Evolutionary conservation across 805 yeast genomes (phyloP), one percentile per base, ranked within the genome.

Genomic region (Pichia gijzeniarum): DNA sequence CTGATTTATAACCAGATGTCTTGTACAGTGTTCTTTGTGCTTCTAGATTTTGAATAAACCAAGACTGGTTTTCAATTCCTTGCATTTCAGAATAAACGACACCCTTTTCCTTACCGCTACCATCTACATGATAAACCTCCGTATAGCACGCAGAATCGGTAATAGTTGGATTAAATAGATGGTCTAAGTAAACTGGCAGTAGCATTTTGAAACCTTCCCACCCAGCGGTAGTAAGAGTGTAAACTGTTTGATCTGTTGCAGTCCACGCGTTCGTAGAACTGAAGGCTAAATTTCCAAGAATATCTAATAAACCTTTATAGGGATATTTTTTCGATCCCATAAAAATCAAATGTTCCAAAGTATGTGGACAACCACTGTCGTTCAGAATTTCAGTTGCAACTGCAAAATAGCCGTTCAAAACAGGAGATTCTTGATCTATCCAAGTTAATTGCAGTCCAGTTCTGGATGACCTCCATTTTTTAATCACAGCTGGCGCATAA

Each of bases 41-140:
- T 43, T 77, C 78, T 51, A 85, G 68, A 53, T 72, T 76, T 2
- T 82, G 60, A 12, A 82, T 66, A 52, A 83, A 84, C 77, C 81
- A 80, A 14, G 90, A 75, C 51, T 83, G 85, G 55, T 78, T 78
- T 62, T 89, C 95, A 46, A 85, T 80, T 22, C 89, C 97, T 59
- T 87, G 96, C 98, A 93, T 93, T 66, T 93, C 99, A 43, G 95
- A 83, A 61, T 85, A 93, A 3, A 93, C 98, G 27, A 93, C 99
- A 55, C 99, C 99, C 61, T 88, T 88, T 55, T 93, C 99, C 52
- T 83, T 79, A 28, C 85, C 95, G 8, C 78, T 74, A 2, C 95
- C 96, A 61, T 93, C 98, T 38, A 93, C 77, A 61, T 93, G 98
- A 61, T 87, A 87, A 8, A 93, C 98, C 61, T 93, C 99, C 1